Evolutionary conservation across 345 rosid species (phyloP).

Genomic region (Gossypium australe): DNA sequence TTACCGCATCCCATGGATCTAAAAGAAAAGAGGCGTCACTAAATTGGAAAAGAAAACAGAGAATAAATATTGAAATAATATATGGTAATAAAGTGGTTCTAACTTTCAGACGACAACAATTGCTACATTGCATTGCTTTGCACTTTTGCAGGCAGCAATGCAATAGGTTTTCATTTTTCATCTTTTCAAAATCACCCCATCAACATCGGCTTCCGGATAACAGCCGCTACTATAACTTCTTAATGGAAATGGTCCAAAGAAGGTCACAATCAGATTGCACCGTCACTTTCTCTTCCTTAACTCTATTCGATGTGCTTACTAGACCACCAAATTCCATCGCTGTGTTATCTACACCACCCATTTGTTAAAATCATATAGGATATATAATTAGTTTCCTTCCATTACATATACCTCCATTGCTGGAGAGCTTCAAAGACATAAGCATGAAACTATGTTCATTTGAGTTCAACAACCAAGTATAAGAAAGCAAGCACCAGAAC

Average conservation of each 20-base stretch:
- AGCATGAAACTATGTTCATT: not conserved
- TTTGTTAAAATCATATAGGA: not conserved
- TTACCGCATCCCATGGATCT: not conserved
- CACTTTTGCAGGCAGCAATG: not conserved
- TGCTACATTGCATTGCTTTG: not conserved
- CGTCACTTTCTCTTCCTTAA: slow-evolving; percentile 49
- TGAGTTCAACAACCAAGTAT: not conserved
- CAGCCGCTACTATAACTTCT: slow-evolving; percentile 18
- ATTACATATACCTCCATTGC: too few species aligned
- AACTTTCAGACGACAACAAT: not conserved
- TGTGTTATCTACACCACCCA: slow-evolving; percentile 38
- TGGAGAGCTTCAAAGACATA: not conserved
- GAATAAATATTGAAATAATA: not conserved
- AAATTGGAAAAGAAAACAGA: not conserved
- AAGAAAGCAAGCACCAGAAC: slow-evolving; percentile 1
- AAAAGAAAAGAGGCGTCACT: not conserved
- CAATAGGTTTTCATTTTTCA: not conserved
- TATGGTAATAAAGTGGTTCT: not conserved
- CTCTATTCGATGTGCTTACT: slow-evolving; percentile 76
- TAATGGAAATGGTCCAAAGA: slow-evolving; percentile 90
- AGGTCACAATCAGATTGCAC: slow-evolving; percentile 77
- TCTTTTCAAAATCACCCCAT: not conserved
- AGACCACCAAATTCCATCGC: slow-evolving; percentile 85
- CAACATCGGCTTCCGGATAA: not conserved
- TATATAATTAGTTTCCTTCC: too few species aligned